Evolutionary conservation across 2,329 filamentous ascomycete species (phyloP).

Genomic region (Pseudopithomyces maydicus): DNA sequence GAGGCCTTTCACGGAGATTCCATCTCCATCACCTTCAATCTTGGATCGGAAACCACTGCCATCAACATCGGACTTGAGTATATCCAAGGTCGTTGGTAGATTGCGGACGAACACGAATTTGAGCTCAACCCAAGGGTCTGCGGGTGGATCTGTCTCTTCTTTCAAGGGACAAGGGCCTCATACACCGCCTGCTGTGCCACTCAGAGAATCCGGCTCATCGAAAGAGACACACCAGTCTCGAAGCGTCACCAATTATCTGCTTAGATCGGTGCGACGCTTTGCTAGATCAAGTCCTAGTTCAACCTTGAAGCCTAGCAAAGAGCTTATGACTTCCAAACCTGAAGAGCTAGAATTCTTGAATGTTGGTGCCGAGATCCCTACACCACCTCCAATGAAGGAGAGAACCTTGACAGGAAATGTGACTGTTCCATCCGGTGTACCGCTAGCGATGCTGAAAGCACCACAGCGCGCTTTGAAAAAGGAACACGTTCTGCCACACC

Average conservation of each 20-base stretch:
- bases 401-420: not conserved
- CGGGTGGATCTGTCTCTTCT: slow-evolving; percentile 28
- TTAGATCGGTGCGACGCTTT: slow-evolving; percentile 26
- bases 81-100: slow-evolving; percentile 19
- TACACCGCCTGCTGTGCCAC: slow-evolving; percentile 29
- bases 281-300: slow-evolving; percentile 12
- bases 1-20: slow-evolving; percentile 16
- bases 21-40: slow-evolving; percentile 19
- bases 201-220: slow-evolving; percentile 37
- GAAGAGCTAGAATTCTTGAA: slow-evolving; percentile 11
- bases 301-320: not conserved
- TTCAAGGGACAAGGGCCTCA: slow-evolving; percentile 23
- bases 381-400: slow-evolving; percentile 9
- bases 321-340: not conserved
- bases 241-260: slow-evolving; percentile 32
- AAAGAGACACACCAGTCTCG: slow-evolving; percentile 38
- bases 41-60: slow-evolving; percentile 18
- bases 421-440: not conserved
- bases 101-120: slow-evolving; percentile 26
- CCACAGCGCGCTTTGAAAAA: slow-evolving; percentile 20
- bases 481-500: slow-evolving; percentile 10
- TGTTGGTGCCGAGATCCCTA: slow-evolving; percentile 7
- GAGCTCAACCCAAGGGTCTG: slow-evolving; percentile 24
- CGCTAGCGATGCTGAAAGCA: slow-evolving; percentile 10
- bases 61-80: slow-evolving; percentile 25